Base-by-base conservation (phyloP, 768 basidiomycete genomes). In the Leccinum ochraceum region DNA sequence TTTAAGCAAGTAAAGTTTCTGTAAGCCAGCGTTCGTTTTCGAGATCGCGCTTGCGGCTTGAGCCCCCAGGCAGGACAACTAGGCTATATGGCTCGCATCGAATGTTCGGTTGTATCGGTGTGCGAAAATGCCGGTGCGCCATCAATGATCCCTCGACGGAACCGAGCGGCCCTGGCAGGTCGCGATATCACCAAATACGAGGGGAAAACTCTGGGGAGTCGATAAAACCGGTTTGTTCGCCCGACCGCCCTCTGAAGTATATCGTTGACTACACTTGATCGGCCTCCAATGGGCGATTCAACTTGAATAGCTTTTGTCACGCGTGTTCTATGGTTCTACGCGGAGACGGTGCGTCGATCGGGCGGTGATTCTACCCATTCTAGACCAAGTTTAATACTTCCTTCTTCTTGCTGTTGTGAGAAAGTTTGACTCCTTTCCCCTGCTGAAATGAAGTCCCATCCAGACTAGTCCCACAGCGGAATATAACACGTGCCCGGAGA, bases 401-500 rank as follows among this genome's bases (percentile, higher is more conserved):
- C 17, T 42, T 0, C 16, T 42, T 42, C 7, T 17, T 42, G 16
- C 17, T 8, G n/a, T 42, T 9, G 4, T n/a, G 9, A 42, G 42
- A 42, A 55, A 64, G 69, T 71, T 58, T 61, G 71, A 16, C 22
- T 52, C 24, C 11, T 42, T 42, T 67, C 56, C 4, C 22, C 14
- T 6, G 48, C 36, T 1, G 32, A 34, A 13, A 34, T 34, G 55
- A 11, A 24, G 65, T 53, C 2, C 30, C 32, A 20, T 60, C 56
- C 22, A 66, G 60, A 28, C 28, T 28, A 28, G 28, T 28, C 28
- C 28, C 28, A 28, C 28, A 28, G 28, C 70, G 26, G 58, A 62
- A 56, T 70, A 74, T 39, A 70, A 57, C 6, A 57, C 52, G 8
- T 56, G 58, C 7, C 61, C 69, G n/a, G 58, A 53, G 34, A 53